A percentile compares a stretch with the other conserved stretches of the same genome.
Conservation (phyloP, 768 basidiomycete species). For the Strobilomyces dryophilus region DNA sequence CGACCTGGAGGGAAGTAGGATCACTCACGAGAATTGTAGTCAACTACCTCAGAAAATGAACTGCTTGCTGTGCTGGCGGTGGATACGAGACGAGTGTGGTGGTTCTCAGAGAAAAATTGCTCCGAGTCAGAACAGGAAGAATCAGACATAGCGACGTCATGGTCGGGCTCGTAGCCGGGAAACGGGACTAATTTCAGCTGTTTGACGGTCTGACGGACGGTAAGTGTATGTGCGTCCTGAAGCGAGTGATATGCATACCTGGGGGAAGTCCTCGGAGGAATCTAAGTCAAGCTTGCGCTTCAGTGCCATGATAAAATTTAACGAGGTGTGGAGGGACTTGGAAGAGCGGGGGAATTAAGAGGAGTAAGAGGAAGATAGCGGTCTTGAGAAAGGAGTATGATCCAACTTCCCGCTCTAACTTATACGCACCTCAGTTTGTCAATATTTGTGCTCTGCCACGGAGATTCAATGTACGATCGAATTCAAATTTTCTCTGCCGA, state of each 20-base stretch:
- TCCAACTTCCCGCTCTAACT: conserved; percentile 27
- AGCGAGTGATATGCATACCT: conserved; percentile 34
- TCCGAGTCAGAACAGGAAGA: conserved; percentile 52
- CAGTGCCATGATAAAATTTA: conserved; percentile 48
- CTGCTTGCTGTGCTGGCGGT: conserved; percentile 55
- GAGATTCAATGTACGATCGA: conserved; percentile 16
- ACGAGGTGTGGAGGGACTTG: conserved; percentile 4
- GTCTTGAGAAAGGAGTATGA: conserved; percentile 25
- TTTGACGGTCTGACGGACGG: conserved; percentile 47
- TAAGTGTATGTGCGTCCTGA: conserved; percentile 15
- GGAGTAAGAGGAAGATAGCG: conserved; percentile 6
- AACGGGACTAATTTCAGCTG: conserved; percentile 75
- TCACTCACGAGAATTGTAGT: conserved; percentile 46
- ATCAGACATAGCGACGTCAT: conserved; percentile 69
- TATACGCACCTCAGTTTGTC: conserved; percentile 27
- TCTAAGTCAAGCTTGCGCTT: conserved; percentile 75
- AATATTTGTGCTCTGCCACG: conserved; percentile 26
- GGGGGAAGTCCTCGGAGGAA: conserved; percentile 47
- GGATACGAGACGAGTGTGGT: conserved; percentile 63
- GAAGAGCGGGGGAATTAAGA: conserved; percentile 1
- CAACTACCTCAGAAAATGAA: conserved; percentile 48
- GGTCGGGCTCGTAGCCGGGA: conserved; percentile 58
- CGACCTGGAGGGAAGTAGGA: background rate
- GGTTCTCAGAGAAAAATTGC: conserved; percentile 46
- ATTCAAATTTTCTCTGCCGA: conserved; percentile 17